A percentile compares a stretch with the other conserved stretches of the same genome.
Evolutionary conservation across 768 basidiomycete genomes (phyloP).

Genomic region (Leucosporidium creatinivorum): DNA sequence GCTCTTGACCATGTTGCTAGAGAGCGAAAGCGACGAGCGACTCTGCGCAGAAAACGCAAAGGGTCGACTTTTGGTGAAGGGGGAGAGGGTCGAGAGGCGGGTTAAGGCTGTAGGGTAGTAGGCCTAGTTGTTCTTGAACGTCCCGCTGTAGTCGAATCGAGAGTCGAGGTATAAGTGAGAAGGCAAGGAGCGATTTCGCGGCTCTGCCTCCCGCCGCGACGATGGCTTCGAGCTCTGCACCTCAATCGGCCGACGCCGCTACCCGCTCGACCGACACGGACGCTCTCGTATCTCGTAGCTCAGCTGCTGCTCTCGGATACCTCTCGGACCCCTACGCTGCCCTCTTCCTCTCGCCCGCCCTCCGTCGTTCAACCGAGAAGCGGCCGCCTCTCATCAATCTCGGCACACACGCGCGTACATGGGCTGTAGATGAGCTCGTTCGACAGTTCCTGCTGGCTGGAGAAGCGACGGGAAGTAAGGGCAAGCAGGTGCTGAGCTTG

Average conservation of each 20-base stretch:
- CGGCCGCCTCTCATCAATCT: constrained; percentile 88
- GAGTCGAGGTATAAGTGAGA: too few species aligned
- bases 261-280: constrained; percentile 69
- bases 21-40: too few species aligned
- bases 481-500: constrained; percentile 78
- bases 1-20: constrained; percentile 41
- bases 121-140: too few species aligned
- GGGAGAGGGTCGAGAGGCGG: too few species aligned
- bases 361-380: constrained; percentile 50
- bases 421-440: constrained; percentile 53
- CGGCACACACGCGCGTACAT: constrained; percentile 79
- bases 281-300: constrained; percentile 72
- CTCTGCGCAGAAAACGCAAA: background rate
- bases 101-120: too few species aligned
- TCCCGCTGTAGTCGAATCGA: too few species aligned
- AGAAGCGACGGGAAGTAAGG: constrained; percentile 53
- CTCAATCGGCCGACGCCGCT: constrained; percentile 29
- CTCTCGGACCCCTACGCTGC: constrained; percentile 21
- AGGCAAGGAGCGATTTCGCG: background rate
- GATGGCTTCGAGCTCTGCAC: too few species aligned
- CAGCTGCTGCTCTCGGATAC: constrained; percentile 50
- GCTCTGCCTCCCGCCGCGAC: background rate
- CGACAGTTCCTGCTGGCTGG: constrained; percentile 61
- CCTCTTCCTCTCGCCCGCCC: constrained; percentile 44
- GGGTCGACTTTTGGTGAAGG: too few species aligned